A percentile compares a stretch with the other conserved stretches of the same genome.
Evolutionary conservation across 768 basidiomycete species (phyloP).

Genomic region (Pulveroboletus sp.): DNA sequence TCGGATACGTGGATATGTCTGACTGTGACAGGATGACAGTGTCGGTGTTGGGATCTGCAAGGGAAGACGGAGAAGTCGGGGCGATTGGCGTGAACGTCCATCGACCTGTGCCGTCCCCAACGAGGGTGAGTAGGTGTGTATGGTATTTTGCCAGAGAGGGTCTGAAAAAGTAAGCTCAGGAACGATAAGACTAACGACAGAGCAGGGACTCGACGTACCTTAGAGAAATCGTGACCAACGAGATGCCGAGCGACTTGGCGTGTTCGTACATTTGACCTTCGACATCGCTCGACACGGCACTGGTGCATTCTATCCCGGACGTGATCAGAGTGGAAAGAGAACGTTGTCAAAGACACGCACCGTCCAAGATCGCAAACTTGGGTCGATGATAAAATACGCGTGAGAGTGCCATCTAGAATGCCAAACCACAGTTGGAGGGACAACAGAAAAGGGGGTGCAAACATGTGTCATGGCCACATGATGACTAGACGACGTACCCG

Average conservation of each 20-base stretch:
- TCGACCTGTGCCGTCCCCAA: slow-evolving; percentile 62
- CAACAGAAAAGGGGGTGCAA: neutral
- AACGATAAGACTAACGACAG: neutral
- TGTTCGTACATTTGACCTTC: slow-evolving; percentile 96
- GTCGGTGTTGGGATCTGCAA: neutral
- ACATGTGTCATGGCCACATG: neutral
- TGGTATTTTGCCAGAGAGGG: slow-evolving; percentile 89
- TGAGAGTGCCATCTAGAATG: slow-evolving; percentile 76
- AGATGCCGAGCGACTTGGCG: slow-evolving; percentile 83
- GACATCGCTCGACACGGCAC: slow-evolving; percentile 92
- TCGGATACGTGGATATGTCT: neutral
- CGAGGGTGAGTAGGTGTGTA: slow-evolving; percentile 74
- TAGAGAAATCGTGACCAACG: slow-evolving; percentile 88
- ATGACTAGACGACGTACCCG: slow-evolving; percentile 40
- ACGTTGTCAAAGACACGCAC: slow-evolving; percentile 39
- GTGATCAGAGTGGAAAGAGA: neutral
- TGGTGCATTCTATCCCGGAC: slow-evolving; percentile 71
- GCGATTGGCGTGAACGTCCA: slow-evolving; percentile 66
- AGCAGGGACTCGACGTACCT: slow-evolving; percentile 42
- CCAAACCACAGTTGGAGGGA: neutral
- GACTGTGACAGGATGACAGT: neutral
- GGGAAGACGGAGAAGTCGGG: neutral
- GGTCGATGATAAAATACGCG: slow-evolving; percentile 88
- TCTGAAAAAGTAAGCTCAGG: slow-evolving; percentile 25
- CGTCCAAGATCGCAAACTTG: slow-evolving; percentile 80